Percentiles rank a stretch among this genome's conserved stretches.
phyloP scores from a whole-genome alignment of 306 rosid genomes.

The apple (Malus domestica) region ASM211411v1 NC_041790.1:8726501-8727000 shows the following conservation, averaged over 20 bases:
- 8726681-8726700: too few relatives aligned
- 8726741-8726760: too few relatives aligned
- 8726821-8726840: background rate
- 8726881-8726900: background rate
- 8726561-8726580: too few relatives aligned
- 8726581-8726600: too few relatives aligned
- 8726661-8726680: too few relatives aligned
- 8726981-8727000: background rate
- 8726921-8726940: background rate
- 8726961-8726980: background rate
- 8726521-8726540: too few relatives aligned
- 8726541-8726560: too few relatives aligned
- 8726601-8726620: fast-evolving
- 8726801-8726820: background rate
- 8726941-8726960: background rate
- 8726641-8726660: fast-evolving
- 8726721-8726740: too few relatives aligned
- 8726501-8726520: too few relatives aligned
- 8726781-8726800: too few relatives aligned
- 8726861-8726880: background rate
- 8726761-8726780: too few relatives aligned
- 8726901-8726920: background rate
- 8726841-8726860: fast-evolving
- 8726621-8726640: too few relatives aligned
- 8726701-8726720: fast-evolving